Percentiles rank a stretch among this genome's conserved stretches.
Evolutionary conservation across 805 yeast genomes (phyloP).

Genomic region (Spathaspora passalidarum): DNA sequence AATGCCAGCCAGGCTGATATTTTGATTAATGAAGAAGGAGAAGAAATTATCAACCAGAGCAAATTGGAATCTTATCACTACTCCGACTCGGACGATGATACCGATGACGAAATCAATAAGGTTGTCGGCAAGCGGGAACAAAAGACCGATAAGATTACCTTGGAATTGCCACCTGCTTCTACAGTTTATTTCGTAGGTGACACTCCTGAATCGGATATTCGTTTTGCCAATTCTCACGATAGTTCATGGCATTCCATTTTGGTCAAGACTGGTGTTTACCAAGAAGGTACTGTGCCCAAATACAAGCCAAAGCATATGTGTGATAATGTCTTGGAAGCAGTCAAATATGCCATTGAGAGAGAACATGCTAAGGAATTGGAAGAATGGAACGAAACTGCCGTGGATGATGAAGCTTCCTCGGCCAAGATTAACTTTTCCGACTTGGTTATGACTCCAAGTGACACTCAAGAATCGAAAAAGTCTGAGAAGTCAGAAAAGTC

Average conservation of each 20-base stretch:
- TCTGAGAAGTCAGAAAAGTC: no score
- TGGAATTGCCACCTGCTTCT: slow-evolving; percentile 75
- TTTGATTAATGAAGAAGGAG: slow-evolving; percentile 42
- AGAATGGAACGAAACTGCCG: slow-evolving; percentile 65
- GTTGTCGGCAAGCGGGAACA: slow-evolving; percentile 37
- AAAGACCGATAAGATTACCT: slow-evolving; percentile 40
- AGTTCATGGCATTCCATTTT: slow-evolving; percentile 80
- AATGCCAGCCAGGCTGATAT: slow-evolving; percentile 41
- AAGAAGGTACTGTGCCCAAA: slow-evolving; percentile 75
- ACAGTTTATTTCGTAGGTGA: slow-evolving; percentile 89
- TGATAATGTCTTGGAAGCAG: slow-evolving; percentile 77
- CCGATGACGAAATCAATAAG: slow-evolving; percentile 21
- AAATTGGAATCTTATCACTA: slow-evolving; percentile 36
- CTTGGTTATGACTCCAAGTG: slow-evolving; percentile 45
- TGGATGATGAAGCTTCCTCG: slow-evolving; percentile 21
- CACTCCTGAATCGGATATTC: slow-evolving; percentile 84
- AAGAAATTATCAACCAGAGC: slow-evolving; percentile 41
- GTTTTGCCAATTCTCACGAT: slow-evolving; percentile 86
- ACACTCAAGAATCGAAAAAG: slow-evolving; percentile 12
- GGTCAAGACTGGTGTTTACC: slow-evolving; percentile 85
- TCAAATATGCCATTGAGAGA: slow-evolving; percentile 76
- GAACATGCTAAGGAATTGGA: slow-evolving; percentile 70
- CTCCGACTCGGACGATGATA: slow-evolving; percentile 21
- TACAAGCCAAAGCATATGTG: slow-evolving; percentile 74
- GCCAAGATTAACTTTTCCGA: slow-evolving; percentile 41